Percentiles rank a stretch among this genome's conserved stretches.
These are phyloP conservation scores for Lactarius pseudohatsudake DNA, from an alignment of 768 basidiomycete genomes.

Conservation along the genomic window DNA sequence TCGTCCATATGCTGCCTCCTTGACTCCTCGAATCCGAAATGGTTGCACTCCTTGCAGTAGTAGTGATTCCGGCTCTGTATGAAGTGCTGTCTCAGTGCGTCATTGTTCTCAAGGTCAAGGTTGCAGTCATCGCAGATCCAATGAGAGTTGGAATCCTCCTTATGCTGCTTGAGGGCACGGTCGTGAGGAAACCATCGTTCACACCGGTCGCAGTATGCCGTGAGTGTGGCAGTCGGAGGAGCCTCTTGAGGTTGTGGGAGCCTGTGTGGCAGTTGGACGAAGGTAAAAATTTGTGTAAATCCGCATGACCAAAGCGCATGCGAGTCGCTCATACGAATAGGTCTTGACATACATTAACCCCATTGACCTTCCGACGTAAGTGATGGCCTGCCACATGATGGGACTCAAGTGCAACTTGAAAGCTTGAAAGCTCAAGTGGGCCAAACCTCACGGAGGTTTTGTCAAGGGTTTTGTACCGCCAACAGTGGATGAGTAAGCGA, in stretches of 20 bases:
- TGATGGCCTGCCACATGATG: too few species aligned
- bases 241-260: too few species aligned
- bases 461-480: too few species aligned
- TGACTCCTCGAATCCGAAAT: background rate
- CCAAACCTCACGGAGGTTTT: too few species aligned
- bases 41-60: constrained; percentile 6
- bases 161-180: constrained; percentile 34
- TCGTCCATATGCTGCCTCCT: constrained; percentile 3
- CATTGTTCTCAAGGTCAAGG: constrained; percentile 40
- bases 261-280: background rate
- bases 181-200: constrained; percentile 26
- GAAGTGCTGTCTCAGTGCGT: background rate
- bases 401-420: too few species aligned
- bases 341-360: background rate
- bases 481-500: too few species aligned
- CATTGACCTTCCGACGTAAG: too few species aligned
- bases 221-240: background rate
- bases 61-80: background rate
- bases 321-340: background rate
- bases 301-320: too few species aligned
- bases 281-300: background rate
- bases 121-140: constrained; percentile 48
- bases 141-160: constrained; percentile 38
- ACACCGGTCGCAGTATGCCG: constrained; percentile 16
- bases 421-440: too few species aligned